Base-by-base conservation (phyloP, 768 basidiomycete genomes). In the Hortiboletus flavorubellus region DNA sequence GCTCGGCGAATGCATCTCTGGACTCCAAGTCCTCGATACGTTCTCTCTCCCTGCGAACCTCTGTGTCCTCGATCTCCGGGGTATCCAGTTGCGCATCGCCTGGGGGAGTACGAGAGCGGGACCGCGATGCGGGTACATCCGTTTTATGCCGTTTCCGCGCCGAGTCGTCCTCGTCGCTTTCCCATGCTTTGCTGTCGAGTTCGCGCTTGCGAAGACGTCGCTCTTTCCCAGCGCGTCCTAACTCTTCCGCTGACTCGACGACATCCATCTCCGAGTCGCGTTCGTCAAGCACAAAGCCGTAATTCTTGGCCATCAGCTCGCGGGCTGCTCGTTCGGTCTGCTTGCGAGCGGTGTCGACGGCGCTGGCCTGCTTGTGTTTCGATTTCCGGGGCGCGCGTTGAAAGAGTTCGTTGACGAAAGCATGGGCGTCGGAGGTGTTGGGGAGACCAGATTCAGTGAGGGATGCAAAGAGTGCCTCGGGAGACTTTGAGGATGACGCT, bases 1-100 rank as follows among this genome's bases (percentile, higher is more conserved):
- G 86, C 58, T 92, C 87, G 5, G 96, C 89, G 62, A 99, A 97
- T 15, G 87, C 96, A 69, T 99, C 97, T 56, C 97, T 79, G 58
- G 97, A 96, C 58, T 81, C 78, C 18, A 91, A 56, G 62, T 99
- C 97, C 65, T 88, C 82, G 45, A 84, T 52, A 23, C 91, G 79
- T 65, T 95, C 88, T 37, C 82, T 75, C 72, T 93, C 93, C 61
- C 67, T 81, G 46, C 86, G 78, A 26, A 72, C 74, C 0, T 84
- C 87, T 62, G 89, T 86, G 53, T 92, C 93, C 70, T 96, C 90
- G 47, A 90, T 91, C 67, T 96, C 67, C 43, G 71, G 73, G 10
- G 71, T 49, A 35, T 84, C 83, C 49, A 78, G 63, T 40, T 18
- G 55, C 45, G 77, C 75, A 21, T 79, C 78, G 1, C 64, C 51